Evolutionary conservation across 106 monocot genomes (phyloP).

Genomic region (Cymbidium sinense): DNA sequence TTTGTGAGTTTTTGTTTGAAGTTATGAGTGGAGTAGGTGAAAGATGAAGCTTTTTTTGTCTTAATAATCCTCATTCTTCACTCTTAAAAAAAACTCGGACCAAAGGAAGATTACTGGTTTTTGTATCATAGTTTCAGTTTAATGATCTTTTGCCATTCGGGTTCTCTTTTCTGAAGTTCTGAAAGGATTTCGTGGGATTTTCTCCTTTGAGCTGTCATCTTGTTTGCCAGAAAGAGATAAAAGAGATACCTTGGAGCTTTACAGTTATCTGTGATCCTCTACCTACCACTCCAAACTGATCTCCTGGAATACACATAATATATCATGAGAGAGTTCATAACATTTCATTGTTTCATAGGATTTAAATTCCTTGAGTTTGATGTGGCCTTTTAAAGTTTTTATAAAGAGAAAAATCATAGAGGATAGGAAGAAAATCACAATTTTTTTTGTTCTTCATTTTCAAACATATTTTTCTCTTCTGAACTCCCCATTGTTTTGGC

Average conservation of each 20-base stretch:
- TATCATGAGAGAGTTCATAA: too few species aligned
- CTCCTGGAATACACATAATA: too few species aligned
- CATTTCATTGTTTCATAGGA: too few species aligned
- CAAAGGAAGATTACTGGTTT: background rate
- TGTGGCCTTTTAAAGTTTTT: background rate
- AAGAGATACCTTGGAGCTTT: background rate
- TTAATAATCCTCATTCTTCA: background rate
- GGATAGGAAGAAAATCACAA: background rate
- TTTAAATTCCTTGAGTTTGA: background rate
- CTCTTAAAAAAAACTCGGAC: background rate
- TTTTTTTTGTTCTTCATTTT: too few species aligned
- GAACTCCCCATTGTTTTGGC: background rate
- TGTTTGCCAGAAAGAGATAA: constrained; percentile 1
- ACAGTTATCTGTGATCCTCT: background rate
- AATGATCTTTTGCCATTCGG: background rate
- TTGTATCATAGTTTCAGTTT: background rate
- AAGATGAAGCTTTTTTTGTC: background rate
- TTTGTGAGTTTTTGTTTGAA: background rate
- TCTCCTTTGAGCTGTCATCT: background rate
- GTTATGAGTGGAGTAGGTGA: background rate
- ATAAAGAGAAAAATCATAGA: background rate
- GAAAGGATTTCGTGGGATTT: constrained; percentile 4
- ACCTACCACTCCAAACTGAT: background rate
- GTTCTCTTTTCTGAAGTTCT: background rate
- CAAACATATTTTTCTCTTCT: too few species aligned